Evolutionary conservation across 1,284 basidiomycete genomes (phyloP).

Genomic region (Apiotrichum akiyoshidainum): DNA sequence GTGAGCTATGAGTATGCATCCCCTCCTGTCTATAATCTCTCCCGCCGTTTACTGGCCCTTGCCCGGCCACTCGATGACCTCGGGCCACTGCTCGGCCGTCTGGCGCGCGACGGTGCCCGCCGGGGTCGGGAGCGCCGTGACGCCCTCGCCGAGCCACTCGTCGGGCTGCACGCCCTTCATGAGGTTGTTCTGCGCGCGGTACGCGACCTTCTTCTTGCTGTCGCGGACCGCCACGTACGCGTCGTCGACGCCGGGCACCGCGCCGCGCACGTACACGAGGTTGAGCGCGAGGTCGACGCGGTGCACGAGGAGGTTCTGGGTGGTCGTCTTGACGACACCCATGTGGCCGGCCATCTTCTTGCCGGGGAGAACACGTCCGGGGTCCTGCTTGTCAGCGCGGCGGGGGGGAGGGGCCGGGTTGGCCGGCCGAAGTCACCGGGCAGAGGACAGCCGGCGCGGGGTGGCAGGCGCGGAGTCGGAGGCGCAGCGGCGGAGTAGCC

Average conservation of each 20-base stretch:
- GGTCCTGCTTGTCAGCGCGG: conserved; percentile 66
- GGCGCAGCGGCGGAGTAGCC: no score
- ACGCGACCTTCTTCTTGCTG: conserved; percentile 75
- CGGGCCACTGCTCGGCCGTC: conserved; percentile 38
- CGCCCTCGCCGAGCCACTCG: conserved; percentile 76
- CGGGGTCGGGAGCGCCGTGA: conserved; percentile 84
- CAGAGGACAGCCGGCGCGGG: neutral
- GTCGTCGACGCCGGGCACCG: conserved; percentile 57
- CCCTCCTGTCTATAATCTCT: neutral
- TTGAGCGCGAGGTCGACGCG: conserved; percentile 82
- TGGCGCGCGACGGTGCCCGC: conserved; percentile 74
- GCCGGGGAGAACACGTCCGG: conserved; percentile 89
- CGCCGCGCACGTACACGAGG: conserved; percentile 74
- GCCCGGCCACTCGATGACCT: conserved; percentile 46
- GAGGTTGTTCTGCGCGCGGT: conserved; percentile 56
- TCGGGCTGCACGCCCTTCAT: conserved; percentile 67
- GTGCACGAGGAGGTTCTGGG: conserved; percentile 84
- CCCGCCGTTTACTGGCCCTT: conserved; percentile 12
- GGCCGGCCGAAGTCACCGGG: no score
- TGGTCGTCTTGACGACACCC: conserved; percentile 77
- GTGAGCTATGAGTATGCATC: conserved; percentile 5
- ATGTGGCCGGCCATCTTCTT: conserved; percentile 98
- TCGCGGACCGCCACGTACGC: conserved; percentile 66
- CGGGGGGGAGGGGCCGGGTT: no score
- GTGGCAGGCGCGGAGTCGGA: no score